These are phyloP conservation scores for Pichia nanzhaoensis DNA, from an alignment of 805 yeast species.

Conservation along the genomic window DNA sequence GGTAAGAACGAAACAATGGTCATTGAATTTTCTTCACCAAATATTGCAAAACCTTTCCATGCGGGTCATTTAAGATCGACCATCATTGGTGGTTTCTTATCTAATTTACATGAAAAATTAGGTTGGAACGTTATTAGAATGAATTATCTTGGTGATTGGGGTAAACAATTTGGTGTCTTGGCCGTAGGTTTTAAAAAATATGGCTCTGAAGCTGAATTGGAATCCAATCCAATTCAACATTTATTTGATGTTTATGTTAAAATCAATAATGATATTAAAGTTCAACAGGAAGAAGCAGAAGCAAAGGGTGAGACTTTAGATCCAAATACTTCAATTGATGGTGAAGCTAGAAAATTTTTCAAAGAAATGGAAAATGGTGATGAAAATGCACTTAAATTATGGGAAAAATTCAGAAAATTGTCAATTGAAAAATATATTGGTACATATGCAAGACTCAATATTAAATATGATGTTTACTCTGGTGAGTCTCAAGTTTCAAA, in stretches of 20 bases:
- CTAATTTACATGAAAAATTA: constrained; percentile 80
- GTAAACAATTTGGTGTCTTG: constrained; percentile 93
- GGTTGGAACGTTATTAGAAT: constrained; percentile 92
- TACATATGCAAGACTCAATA: constrained; percentile 90
- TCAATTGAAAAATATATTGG: constrained; percentile 79
- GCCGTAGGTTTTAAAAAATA: constrained; percentile 88
- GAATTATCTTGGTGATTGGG: constrained; percentile 99
- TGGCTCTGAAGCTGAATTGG: constrained; percentile 70
- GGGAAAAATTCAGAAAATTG: constrained; percentile 87
- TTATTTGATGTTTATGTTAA: constrained; percentile 89
- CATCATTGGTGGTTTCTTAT: constrained; percentile 91
- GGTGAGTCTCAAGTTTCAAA: constrained; percentile 93
- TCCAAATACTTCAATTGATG: constrained; percentile 53
- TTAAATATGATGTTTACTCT: constrained; percentile 78
- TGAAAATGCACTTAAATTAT: constrained; percentile 61
- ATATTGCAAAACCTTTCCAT: constrained; percentile 98
- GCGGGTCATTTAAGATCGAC: constrained; percentile 99
- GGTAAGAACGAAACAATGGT: constrained; percentile 67
- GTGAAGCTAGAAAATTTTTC: constrained; percentile 82
- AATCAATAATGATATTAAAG: constrained; percentile 68
- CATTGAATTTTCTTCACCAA: constrained; percentile 94
- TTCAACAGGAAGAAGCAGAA: constrained; percentile 51
- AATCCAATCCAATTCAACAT: constrained; percentile 83
- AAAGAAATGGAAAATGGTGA: constrained; percentile 93
- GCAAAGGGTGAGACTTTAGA: constrained; percentile 43